A percentile compares a stretch with the other conserved stretches of the same genome.
These are phyloP conservation scores for Suillus ampliporus DNA, from an alignment of 768 basidiomycete species.

Conservation along the genomic window DNA sequence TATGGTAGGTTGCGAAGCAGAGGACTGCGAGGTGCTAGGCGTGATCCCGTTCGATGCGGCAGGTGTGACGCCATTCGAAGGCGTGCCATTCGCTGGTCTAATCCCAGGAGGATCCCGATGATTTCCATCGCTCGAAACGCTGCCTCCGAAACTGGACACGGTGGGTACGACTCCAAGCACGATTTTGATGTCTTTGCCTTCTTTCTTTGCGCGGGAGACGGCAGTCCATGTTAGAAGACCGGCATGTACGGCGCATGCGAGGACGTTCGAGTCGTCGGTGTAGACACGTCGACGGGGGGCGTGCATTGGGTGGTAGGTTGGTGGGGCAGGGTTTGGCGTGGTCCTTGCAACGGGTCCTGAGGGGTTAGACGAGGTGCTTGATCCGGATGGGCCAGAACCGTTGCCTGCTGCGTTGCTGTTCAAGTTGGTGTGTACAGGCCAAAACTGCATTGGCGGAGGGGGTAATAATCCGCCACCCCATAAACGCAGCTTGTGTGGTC, in stretches of 20 bases:
- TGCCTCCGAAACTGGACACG: constrained; percentile 49
- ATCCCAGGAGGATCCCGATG: constrained; percentile 28
- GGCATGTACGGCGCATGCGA: constrained; percentile 71
- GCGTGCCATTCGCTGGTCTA: constrained; percentile 27
- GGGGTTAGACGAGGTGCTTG: constrained; percentile 21
- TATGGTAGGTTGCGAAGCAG: constrained; percentile 27
- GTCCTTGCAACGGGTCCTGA: neutral
- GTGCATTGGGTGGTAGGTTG: constrained; percentile 25
- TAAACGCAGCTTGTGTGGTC: constrained; percentile 60
- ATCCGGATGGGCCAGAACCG: constrained; percentile 19
- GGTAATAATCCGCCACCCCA: constrained; percentile 71
- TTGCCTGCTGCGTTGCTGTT: neutral
- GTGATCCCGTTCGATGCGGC: constrained; percentile 21
- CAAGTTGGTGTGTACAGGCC: constrained; percentile 19
- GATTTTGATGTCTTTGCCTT: constrained; percentile 45
- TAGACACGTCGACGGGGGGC: constrained; percentile 60
- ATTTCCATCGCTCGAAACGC: constrained; percentile 48
- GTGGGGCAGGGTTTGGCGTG: constrained; percentile 17
- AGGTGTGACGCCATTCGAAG: constrained; percentile 23
- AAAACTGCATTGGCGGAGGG: constrained; percentile 40
- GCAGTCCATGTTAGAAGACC: constrained; percentile 55
- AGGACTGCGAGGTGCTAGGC: constrained; percentile 26
- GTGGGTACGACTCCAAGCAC: constrained; percentile 48
- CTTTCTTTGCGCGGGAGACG: constrained; percentile 42
- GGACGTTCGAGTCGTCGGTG: constrained; percentile 79